Evolutionary conservation across 2,329 filamentous ascomycete species (phyloP).

Genomic region (Tolypocladium paradoxum): DNA sequence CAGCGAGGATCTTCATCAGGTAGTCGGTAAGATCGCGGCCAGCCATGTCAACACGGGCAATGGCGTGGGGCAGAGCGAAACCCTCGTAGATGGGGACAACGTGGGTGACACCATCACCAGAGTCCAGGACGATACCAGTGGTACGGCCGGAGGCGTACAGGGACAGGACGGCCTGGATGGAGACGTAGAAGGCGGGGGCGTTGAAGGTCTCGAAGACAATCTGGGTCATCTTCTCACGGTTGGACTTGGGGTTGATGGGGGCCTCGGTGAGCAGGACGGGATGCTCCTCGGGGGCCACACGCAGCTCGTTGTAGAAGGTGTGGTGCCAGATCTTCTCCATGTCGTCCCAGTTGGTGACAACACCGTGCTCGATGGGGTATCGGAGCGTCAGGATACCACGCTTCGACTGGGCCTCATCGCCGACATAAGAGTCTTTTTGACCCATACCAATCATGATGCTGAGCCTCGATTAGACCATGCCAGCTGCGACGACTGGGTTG

Average conservation of each 20-base stretch:
- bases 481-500: constrained; percentile 1
- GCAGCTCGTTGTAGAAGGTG: constrained; percentile 99
- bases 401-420: constrained; percentile 99
- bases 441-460: constrained; percentile 99
- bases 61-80: constrained; percentile 99
- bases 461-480: constrained; percentile 11
- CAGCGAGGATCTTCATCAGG: constrained; percentile 99
- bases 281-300: constrained; percentile 99
- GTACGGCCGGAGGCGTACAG: constrained; percentile 99
- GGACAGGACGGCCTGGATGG: constrained; percentile 97
- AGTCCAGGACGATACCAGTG: constrained; percentile 99
- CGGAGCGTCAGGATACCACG: constrained; percentile 99
- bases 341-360: constrained; percentile 99
- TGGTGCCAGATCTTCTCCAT: constrained; percentile 99
- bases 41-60: constrained; percentile 99
- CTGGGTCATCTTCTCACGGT: constrained; percentile 99
- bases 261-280: constrained; percentile 98
- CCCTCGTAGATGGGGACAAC: constrained; percentile 99
- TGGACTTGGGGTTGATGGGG: constrained; percentile 99
- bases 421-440: constrained; percentile 99
- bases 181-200: constrained; percentile 99
- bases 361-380: constrained; percentile 99
- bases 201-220: constrained; percentile 99
- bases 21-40: constrained; percentile 99
- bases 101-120: constrained; percentile 99